Conservation (phyloP, 1,139 yeast genomes). For the Geotrichum australiense region DNA sequence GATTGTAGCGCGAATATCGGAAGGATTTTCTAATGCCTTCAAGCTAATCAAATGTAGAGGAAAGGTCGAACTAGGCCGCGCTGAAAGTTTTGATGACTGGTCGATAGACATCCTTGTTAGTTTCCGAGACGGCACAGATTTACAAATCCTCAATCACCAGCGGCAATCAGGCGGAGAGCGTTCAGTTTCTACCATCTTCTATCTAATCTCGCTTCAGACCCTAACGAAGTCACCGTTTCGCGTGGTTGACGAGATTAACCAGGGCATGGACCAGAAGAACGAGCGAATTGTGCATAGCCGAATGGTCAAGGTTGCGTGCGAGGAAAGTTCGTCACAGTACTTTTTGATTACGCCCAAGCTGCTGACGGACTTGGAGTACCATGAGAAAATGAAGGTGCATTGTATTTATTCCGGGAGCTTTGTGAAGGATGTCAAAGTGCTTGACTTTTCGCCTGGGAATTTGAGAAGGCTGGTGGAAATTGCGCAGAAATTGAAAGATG, state of each 20-base stretch:
- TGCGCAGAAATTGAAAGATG: constrained; percentile 5
- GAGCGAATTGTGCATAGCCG: constrained; percentile 83
- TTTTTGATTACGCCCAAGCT: constrained; percentile 91
- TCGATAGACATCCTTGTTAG: constrained; percentile 75
- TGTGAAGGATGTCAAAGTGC: constrained; percentile 7
- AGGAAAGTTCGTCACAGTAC: constrained; percentile 57
- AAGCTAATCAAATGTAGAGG: constrained; percentile 80
- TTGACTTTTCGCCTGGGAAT: constrained; percentile 8
- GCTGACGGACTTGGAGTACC: constrained; percentile 70
- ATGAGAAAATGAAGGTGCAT: constrained; percentile 76
- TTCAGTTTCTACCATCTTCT: constrained; percentile 89
- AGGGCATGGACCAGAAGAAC: constrained; percentile 95
- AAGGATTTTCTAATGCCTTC: constrained; percentile 60
- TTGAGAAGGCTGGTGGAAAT: constrained; percentile 13
- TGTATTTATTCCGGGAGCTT: constrained; percentile 68
- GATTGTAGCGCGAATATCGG: constrained; percentile 49
- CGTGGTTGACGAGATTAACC: constrained; percentile 96
- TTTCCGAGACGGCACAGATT: constrained; percentile 67
- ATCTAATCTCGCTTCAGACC: constrained; percentile 88
- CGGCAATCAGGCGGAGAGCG: constrained; percentile 98
- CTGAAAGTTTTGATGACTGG: constrained; percentile 65
- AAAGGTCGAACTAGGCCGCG: constrained; percentile 53
- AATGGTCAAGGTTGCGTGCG: constrained; percentile 81
- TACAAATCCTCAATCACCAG: constrained; percentile 69
- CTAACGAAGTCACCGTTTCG: constrained; percentile 85